Conservation (phyloP, 805 yeast species). For the Hanseniaspora hatyaiensis region DNA sequence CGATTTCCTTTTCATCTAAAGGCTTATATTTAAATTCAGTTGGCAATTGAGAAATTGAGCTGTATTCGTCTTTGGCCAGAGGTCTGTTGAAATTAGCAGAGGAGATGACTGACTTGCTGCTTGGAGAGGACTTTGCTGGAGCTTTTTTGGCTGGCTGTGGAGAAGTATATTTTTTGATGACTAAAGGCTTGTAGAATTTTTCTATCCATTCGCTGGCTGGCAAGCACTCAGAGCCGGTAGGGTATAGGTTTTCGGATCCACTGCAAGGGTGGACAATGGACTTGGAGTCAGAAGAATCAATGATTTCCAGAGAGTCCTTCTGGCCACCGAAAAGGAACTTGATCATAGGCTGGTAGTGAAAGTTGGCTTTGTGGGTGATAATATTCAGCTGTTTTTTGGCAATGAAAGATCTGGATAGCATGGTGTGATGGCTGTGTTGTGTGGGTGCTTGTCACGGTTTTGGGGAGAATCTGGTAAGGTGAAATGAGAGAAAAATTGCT, state of each 20-base stretch:
- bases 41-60: conserved; percentile 58
- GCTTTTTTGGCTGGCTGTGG: conserved; percentile 32
- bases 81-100: conserved; percentile 29
- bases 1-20: conserved; percentile 60
- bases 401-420: conserved; percentile 1
- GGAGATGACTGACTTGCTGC: conserved; percentile 15
- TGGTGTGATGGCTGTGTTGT: too few species aligned
- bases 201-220: conserved; percentile 21
- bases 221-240: conserved; percentile 25
- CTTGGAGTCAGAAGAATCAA: conserved; percentile 14
- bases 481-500: too few species aligned
- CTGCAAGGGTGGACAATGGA: conserved; percentile 26
- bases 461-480: too few species aligned
- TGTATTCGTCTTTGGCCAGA: conserved; percentile 31
- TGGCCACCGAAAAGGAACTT: conserved; percentile 57
- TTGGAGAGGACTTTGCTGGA: conserved; percentile 4
- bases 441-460: too few species aligned
- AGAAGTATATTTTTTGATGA: conserved; percentile 31
- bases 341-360: conserved; percentile 52
- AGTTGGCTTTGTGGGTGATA: neutral
- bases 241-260: conserved; percentile 21
- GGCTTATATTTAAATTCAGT: conserved; percentile 56
- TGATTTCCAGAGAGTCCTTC: conserved; percentile 34
- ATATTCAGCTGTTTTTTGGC: neutral
- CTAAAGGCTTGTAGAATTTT: conserved; percentile 33